A percentile compares a stretch with the other conserved stretches of the same genome.
phyloP scores from a whole-genome alignment of 2,329 filamentous ascomycete genomes.

The Phyllosticta capitalensis region DNA sequence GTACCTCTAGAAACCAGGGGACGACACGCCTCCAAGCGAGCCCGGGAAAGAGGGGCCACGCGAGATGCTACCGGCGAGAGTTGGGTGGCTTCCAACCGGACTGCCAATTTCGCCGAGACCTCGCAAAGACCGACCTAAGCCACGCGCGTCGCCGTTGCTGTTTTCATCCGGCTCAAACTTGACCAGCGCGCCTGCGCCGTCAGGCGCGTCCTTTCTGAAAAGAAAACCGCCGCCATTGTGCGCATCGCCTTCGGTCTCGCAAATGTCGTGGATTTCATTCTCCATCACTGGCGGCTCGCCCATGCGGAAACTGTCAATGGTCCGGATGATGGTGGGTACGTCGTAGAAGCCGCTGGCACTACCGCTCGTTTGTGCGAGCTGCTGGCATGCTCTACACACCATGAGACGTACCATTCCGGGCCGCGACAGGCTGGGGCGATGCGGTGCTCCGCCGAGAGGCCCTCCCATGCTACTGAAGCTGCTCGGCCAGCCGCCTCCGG shows the following conservation, averaged over 20 bases:
- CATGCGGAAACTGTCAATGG: conserved; percentile 55
- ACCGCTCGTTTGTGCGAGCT: conserved; percentile 37
- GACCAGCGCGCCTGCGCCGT: conserved; percentile 27
- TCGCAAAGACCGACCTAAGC: conserved; percentile 10
- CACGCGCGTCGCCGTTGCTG: conserved; percentile 4
- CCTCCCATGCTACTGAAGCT: conserved; percentile 19
- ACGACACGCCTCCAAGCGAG: conserved; percentile 5
- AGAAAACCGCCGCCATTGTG: conserved; percentile 91
- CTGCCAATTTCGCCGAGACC: conserved; percentile 40
- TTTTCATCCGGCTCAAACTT: conserved; percentile 29
- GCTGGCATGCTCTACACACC: conserved; percentile 69
- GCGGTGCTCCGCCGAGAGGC: conserved; percentile 19
- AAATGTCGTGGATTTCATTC: conserved; percentile 70
- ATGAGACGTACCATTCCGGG: conserved; percentile 61
- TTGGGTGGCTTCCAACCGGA: conserved; percentile 17
- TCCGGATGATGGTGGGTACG: conserved; percentile 50
- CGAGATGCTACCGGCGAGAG: neutral
- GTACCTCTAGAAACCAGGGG: conserved; percentile 5
- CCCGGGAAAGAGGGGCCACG: neutral
- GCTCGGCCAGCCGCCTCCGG: conserved; percentile 23
- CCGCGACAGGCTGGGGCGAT: conserved; percentile 32
- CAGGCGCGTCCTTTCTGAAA: conserved; percentile 44
- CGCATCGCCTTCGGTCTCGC: conserved; percentile 79
- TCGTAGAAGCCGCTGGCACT: conserved; percentile 59
- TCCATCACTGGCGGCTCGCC: conserved; percentile 46